A percentile compares a stretch with the other conserved stretches of the same genome.
Evolutionary conservation across 257 asterid genomes (phyloP).

Genomic region (Dorcoceras hygrometricum): DNA sequence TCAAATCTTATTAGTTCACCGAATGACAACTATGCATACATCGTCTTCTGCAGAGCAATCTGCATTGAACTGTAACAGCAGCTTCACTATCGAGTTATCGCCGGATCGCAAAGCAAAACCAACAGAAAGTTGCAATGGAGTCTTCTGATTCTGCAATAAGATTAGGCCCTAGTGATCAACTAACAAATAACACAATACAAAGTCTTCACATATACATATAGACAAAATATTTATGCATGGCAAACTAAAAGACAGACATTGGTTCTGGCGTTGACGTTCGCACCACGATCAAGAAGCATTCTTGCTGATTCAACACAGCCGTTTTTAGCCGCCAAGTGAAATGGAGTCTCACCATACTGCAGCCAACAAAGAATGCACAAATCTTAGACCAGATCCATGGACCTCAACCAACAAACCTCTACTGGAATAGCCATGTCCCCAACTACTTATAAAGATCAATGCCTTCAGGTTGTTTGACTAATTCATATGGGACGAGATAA

Average conservation of each 20-base stretch:
- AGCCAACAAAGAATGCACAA: not conserved
- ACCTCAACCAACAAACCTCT: not conserved
- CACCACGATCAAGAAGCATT: conserved; percentile 36
- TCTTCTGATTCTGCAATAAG: conserved; percentile 33
- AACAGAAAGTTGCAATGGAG: conserved; percentile 46
- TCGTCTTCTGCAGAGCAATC: conserved; percentile 37
- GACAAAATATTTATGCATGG: too few relatives aligned
- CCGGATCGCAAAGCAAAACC: conserved; percentile 39
- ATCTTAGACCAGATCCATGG: not conserved
- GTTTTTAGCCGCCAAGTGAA: conserved; percentile 46
- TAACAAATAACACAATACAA: not conserved
- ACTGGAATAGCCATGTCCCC: not conserved
- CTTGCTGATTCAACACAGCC: conserved; percentile 30
- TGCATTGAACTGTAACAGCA: conserved; percentile 34
- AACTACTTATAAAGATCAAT: not conserved
- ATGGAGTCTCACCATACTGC: conserved; percentile 52
- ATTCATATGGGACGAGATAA: not conserved
- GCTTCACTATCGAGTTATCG: conserved; percentile 32
- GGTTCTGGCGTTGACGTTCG: conserved; percentile 38
- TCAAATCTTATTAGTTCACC: not conserved
- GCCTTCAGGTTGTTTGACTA: not conserved
- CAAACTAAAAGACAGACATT: conserved; percentile 25
- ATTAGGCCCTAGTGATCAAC: not conserved
- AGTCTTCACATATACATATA: too few relatives aligned
- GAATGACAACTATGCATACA: conserved; percentile 20